Percentiles rank a stretch among this genome's conserved stretches.
These are phyloP conservation scores for Neurospora sp. DNA, from an alignment of 495 filamentous ascomycete genomes.

Conservation along the genomic window DNA sequence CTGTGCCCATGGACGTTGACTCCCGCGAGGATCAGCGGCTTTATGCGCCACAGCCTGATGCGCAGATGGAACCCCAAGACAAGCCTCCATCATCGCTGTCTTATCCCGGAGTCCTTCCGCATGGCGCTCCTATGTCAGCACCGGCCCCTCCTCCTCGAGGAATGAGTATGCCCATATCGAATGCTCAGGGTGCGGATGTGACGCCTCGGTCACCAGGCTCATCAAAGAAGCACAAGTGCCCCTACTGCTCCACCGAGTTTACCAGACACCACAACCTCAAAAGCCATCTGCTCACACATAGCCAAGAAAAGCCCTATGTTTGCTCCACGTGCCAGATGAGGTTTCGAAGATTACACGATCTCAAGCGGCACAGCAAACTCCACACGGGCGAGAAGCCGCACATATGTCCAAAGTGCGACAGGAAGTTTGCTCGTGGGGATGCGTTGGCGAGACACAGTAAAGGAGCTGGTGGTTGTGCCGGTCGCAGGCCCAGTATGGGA, in stretches of 20 bases:
- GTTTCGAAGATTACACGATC: conserved; percentile 85
- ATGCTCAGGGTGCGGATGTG: conserved; percentile 44
- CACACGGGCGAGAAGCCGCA: conserved; percentile 96
- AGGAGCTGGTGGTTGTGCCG: conserved; percentile 91
- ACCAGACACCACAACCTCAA: conserved; percentile 99
- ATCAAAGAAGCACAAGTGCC: conserved; percentile 88
- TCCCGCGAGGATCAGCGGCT: conserved; percentile 20
- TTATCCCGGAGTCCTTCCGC: conserved; percentile 33
- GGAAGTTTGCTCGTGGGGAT: conserved; percentile 91
- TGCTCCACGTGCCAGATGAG: conserved; percentile 82
- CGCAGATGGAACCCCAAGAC: conserved; percentile 32
- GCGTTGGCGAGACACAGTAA: conserved; percentile 92
- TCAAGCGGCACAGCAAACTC: conserved; percentile 92
- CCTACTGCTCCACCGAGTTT: conserved; percentile 92
- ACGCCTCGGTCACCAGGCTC: conserved; percentile 41
- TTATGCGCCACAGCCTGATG: conserved; percentile 33
- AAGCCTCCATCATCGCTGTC: conserved; percentile 34
- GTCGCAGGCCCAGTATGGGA: conserved; percentile 75
- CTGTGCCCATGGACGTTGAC: conserved; percentile 36
- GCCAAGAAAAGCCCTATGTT: conserved; percentile 94
- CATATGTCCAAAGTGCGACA: conserved; percentile 84
- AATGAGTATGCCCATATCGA: conserved; percentile 66
- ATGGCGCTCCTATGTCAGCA: conserved; percentile 26
- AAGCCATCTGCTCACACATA: conserved; percentile 93
- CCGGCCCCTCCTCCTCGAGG: conserved; percentile 47